These are phyloP conservation scores for Epichloe sp. DNA, from an alignment of 2,329 filamentous ascomycete genomes.

Conservation along the genomic window DNA sequence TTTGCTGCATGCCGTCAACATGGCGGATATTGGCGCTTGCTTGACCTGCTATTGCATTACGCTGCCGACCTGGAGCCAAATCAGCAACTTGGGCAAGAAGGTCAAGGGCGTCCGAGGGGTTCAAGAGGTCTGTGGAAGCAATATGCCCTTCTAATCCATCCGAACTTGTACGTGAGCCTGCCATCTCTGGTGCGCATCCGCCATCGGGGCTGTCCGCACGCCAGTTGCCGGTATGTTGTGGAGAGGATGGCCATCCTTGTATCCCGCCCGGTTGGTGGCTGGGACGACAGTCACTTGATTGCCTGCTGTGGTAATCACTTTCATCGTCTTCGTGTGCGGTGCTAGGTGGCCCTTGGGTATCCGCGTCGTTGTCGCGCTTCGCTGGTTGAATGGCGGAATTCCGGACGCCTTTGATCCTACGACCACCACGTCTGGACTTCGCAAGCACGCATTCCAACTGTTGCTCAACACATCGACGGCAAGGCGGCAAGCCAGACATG, in stretches of 20 bases:
- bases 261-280: neutral
- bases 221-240: conserved; percentile 8
- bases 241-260: conserved; percentile 8
- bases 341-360: neutral
- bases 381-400: conserved; percentile 4
- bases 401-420: conserved; percentile 18
- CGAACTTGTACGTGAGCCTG: conserved; percentile 7
- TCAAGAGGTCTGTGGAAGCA: conserved; percentile 25
- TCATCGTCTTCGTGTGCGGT: conserved; percentile 5
- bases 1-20: conserved; percentile 3
- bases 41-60: conserved; percentile 6
- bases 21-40: conserved; percentile 6
- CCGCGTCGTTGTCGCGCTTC: neutral
- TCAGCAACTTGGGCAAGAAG: conserved; percentile 28
- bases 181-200: conserved; percentile 6
- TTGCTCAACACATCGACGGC: conserved; percentile 25
- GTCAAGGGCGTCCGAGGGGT: conserved; percentile 28
- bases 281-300: neutral
- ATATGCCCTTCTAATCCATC: conserved; percentile 25
- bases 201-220: conserved; percentile 5
- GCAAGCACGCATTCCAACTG: conserved; percentile 25
- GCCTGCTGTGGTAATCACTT: conserved; percentile 4
- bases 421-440: conserved; percentile 26
- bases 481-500: conserved; percentile 22
- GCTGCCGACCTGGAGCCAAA: conserved; percentile 16